These are phyloP conservation scores for Saccharomyces pastorianus DNA, from an alignment of 1,139 yeast species.

Conservation along the genomic window DNA sequence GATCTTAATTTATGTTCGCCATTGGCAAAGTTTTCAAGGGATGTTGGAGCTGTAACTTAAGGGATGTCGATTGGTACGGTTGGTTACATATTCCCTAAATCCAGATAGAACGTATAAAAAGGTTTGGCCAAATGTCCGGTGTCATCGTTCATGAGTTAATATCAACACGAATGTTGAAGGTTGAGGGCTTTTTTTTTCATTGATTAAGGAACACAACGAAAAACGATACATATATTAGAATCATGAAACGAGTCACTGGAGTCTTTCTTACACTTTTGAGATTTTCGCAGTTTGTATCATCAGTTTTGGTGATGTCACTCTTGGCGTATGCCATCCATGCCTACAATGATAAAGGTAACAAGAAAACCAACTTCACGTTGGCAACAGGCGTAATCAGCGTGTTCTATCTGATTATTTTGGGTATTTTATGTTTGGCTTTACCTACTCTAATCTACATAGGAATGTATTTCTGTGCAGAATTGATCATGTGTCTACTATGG, in stretches of 20 bases:
- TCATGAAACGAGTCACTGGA: neutral
- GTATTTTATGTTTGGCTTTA: constrained; percentile 7
- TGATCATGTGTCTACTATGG: constrained; percentile 21
- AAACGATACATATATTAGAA: neutral
- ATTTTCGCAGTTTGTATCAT: constrained; percentile 18
- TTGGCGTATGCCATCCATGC: constrained; percentile 16
- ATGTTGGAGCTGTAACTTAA: too few relatives aligned
- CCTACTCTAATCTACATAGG: constrained; percentile 18
- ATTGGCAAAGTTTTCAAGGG: too few relatives aligned
- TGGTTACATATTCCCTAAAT: too few relatives aligned
- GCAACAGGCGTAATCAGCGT: constrained; percentile 23
- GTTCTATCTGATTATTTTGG: constrained; percentile 14
- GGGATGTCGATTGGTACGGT: too few relatives aligned
- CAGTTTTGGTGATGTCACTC: constrained; percentile 21
- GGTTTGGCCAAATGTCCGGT: neutral
- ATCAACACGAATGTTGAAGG: neutral
- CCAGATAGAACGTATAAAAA: too few relatives aligned
- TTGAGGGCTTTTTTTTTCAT: neutral
- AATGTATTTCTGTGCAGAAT: constrained; percentile 15
- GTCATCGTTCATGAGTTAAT: too few relatives aligned
- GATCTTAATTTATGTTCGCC: too few relatives aligned
- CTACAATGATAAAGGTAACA: constrained; percentile 15
- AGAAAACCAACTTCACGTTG: constrained; percentile 22
- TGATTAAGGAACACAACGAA: neutral
- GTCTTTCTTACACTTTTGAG: constrained; percentile 5